These are phyloP conservation scores for Penicillium taxi DNA, from an alignment of 495 filamentous ascomycete species.

Conservation along the genomic window DNA sequence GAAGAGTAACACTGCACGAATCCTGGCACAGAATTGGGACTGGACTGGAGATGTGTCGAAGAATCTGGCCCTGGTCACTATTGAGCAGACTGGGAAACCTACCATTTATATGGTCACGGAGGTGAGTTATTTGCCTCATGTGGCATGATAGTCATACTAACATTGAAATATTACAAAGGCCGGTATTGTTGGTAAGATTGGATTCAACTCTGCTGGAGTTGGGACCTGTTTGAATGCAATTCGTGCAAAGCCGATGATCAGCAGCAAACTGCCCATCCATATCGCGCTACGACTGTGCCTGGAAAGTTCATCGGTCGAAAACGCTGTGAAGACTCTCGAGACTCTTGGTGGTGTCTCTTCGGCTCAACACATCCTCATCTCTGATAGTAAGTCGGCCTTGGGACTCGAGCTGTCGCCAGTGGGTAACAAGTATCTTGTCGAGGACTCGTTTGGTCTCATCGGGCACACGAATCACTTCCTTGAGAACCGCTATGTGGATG, in stretches of 20 bases:
- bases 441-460: conserved; percentile 41
- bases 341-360: conserved; percentile 48
- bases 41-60: conserved; percentile 41
- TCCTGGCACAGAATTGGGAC: conserved; percentile 64
- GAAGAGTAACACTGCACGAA: conserved; percentile 25
- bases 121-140: conserved; percentile 8
- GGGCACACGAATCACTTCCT: conserved; percentile 60
- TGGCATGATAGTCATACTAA: not conserved
- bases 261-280: conserved; percentile 51
- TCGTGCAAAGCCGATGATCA: conserved; percentile 48
- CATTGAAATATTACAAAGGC: conserved; percentile 30
- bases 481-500: conserved; percentile 37
- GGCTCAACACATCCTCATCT: conserved; percentile 54
- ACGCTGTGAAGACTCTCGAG: conserved; percentile 44
- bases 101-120: conserved; percentile 43
- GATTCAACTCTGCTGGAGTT: conserved; percentile 54
- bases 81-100: conserved; percentile 41
- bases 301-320: conserved; percentile 44
- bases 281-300: conserved; percentile 53
- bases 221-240: conserved; percentile 64
- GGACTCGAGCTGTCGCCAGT: conserved; percentile 53
- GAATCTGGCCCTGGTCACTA: conserved; percentile 48
- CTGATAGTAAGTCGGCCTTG: conserved; percentile 43
- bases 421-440: conserved; percentile 42
- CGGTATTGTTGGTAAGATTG: conserved; percentile 65